These are phyloP conservation scores for Pseudogymnoascus sp. DNA, from an alignment of 2,329 filamentous ascomycete species.

Conservation along the genomic window DNA sequence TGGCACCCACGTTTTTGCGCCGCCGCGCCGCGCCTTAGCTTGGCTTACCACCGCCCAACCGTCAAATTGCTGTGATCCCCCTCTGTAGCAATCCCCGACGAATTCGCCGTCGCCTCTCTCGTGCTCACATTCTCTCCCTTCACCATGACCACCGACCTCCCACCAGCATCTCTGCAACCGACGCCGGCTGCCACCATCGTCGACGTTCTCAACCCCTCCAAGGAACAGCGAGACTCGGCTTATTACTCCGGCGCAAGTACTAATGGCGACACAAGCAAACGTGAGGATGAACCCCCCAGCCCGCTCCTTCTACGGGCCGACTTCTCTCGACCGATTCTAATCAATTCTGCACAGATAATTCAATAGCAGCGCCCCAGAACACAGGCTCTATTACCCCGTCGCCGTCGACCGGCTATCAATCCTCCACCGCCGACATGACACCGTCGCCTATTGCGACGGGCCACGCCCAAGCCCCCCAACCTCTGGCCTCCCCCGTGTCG, in stretches of 20 bases:
- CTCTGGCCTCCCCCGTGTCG: conserved; percentile 44
- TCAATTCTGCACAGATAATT: conserved; percentile 10
- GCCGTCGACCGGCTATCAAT: conserved; percentile 39
- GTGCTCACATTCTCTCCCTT: neutral
- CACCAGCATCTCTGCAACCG: neutral
- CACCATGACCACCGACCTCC: neutral
- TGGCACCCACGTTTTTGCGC: neutral
- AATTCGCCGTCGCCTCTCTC: neutral
- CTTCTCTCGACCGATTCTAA: conserved; percentile 4
- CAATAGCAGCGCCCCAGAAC: conserved; percentile 33
- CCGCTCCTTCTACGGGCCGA: conserved; percentile 6
- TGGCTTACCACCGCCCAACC: neutral
- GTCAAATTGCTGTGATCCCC: neutral
- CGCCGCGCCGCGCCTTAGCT: neutral
- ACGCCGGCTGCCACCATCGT: conserved; percentile 36
- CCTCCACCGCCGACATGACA: conserved; percentile 48
- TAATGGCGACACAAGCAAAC: conserved; percentile 39
- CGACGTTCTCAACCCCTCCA: conserved; percentile 42
- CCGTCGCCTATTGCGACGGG: conserved; percentile 45
- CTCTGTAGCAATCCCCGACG: neutral
- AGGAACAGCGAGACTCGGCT: conserved; percentile 43
- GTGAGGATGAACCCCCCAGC: conserved; percentile 28
- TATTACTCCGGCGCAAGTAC: conserved; percentile 38
- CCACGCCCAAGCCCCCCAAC: conserved; percentile 35
- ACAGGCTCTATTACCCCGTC: conserved; percentile 32